A percentile compares a stretch with the other conserved stretches of the same genome.
Conservation (phyloP, 1,284 basidiomycete genomes). For the Naganishia cerealis region DNA sequence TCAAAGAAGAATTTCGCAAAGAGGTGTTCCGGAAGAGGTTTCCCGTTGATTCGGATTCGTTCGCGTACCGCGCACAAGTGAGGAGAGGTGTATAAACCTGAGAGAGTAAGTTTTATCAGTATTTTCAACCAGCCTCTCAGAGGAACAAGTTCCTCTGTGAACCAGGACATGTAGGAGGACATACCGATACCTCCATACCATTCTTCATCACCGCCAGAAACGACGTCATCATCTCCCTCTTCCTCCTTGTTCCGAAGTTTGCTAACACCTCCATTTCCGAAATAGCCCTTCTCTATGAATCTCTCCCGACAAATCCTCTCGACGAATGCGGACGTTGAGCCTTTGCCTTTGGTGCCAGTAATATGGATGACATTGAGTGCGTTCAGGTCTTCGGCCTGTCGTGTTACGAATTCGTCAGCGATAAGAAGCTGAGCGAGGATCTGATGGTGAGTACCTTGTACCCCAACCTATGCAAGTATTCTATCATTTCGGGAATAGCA, state of each 20-base stretch:
- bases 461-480: conserved; percentile 83
- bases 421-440: background rate
- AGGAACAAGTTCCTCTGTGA: background rate
- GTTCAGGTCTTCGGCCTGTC: conserved; percentile 80
- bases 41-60: conserved; percentile 89
- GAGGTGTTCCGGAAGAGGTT: conserved; percentile 78
- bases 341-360: conserved; percentile 98
- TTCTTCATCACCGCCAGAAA: conserved; percentile 26
- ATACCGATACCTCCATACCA: conserved; percentile 32
- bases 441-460: conserved; percentile 66
- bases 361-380: conserved; percentile 90
- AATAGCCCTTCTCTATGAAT: conserved; percentile 43
- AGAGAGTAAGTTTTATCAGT: background rate
- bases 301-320: conserved; percentile 56
- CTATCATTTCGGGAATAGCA: conserved; percentile 84
- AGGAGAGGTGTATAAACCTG: conserved; percentile 92
- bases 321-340: conserved; percentile 90
- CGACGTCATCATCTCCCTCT: conserved; percentile 26
- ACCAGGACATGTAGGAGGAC: conserved; percentile 1
- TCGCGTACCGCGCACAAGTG: conserved; percentile 95
- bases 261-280: conserved; percentile 20
- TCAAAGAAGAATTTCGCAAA: conserved; percentile 95
- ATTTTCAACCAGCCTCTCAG: background rate
- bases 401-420: background rate
- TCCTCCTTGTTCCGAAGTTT: conserved; percentile 21